Base-by-base conservation (phyloP, 1,139 yeast species). In the Wickerhamiella infanticola region DNA sequence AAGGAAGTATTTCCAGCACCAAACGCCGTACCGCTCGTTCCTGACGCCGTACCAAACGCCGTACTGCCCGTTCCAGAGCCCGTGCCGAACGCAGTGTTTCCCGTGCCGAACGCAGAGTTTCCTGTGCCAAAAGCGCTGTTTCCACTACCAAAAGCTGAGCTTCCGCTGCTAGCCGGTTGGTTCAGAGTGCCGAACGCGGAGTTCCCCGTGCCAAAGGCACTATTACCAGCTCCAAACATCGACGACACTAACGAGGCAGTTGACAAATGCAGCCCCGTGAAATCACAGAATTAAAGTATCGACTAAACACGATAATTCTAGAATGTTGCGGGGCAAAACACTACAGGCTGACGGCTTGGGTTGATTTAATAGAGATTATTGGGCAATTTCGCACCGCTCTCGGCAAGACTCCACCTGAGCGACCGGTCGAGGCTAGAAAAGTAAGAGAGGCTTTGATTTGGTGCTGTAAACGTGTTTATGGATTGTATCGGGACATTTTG, bases 1-100 rank as follows among this genome's bases (percentile, higher is more conserved):
- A 50, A 42, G 24, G 45, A 42, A 6, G 44, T 23, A 26, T 41
- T 41, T 26, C 46, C 39, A 7, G 39, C 35, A 18, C 49, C 47
- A 46, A 48, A 45, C 35, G 45, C 36, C 18, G 1, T 18, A 18
- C 18, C 18, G 18, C 18, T 18, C 18, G 18, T 18, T 18, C 18
- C 18, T 18, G 18, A 18, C 18, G 18, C 18, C 1, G 18, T 18
- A 18, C 18, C 18, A 18, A 18, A 18, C 18, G 18, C 18, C 1
- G 18, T 18, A 18, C 18, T 18, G 2, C 18, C 18, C 18, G 18
- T 18, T 18, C 18, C 18, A 18, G 18, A 18, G 18, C 18, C 18
- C 18, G 18, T 18, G 18, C 18, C 18, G 18, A 18, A 18, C 18
- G 18, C 18, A 18, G 2, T 18, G 18, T 18, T 18, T 18, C 18